Base-by-base conservation (phyloP, 768 basidiomycete genomes). In the Tricholoma saponaceum region DNA sequence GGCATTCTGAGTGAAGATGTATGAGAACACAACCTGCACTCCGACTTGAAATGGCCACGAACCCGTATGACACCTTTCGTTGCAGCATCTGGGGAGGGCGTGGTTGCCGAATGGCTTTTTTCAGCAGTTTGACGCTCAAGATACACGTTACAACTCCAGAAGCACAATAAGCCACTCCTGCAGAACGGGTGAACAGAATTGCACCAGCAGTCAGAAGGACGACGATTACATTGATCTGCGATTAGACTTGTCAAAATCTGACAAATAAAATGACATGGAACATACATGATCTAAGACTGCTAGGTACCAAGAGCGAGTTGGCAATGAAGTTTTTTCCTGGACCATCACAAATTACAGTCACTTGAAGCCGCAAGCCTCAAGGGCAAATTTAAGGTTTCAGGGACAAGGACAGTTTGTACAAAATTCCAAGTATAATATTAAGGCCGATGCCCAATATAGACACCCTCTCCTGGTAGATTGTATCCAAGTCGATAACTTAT, bases 41-140 rank as follows among this genome's bases (percentile, higher is more conserved):
- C 30, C 16, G n/a, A 26, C 46, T 26, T 5, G 10, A 46, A 51
- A 41, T 20, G 9, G 6, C 10, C 25, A 67, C 82, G 51, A 64
- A 91, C 90, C 90, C 90, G 66, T 87, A 92, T 3, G 83, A 75
- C 52, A 74, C 73, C 66, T 86, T 89, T 44, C 72, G 70, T 62
- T 66, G 71, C 35, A 73, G 67, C 23, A 68, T 64, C 22, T 72
- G 64, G 32, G 68, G 59, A 4, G 87, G 90, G 37, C 90, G 81
- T 22, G 83, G 80, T 66, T 92, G 90, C 33, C 82, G 78, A 23
- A 92, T 76, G 23, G 78, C 63, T 16, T 60, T 72, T 66, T 92
- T 92, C 52, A 85, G 63, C 4, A 81, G 51, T 68, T 89, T 89
- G 49, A 85, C 87, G 3, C 81, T 76, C 22, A 82, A 50, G 14